Evolutionary conservation across 768 basidiomycete genomes (phyloP).

Genomic region (Boletus edulis): DNA sequence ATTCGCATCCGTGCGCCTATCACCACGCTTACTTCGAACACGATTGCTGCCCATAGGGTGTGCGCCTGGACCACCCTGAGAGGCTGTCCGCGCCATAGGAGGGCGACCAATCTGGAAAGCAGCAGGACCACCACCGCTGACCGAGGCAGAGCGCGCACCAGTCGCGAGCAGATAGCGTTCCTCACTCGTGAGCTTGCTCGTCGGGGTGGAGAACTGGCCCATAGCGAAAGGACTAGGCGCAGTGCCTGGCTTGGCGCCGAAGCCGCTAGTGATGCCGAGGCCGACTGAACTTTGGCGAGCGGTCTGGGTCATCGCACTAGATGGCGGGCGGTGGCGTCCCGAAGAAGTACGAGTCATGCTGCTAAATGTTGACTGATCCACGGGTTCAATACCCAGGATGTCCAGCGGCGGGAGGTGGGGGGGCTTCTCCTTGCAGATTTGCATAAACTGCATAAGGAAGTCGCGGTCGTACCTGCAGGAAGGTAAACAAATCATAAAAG

Average conservation of each 20-base stretch:
- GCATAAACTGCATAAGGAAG: constrained; percentile 97
- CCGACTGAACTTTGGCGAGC: constrained; percentile 50
- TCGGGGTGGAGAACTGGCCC: constrained; percentile 63
- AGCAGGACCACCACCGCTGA: constrained; percentile 49
- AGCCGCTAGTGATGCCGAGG: constrained; percentile 37
- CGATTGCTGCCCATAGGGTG: constrained; percentile 52
- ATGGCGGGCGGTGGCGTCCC: constrained; percentile 52
- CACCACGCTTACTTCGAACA: constrained; percentile 82
- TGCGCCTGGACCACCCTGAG: constrained; percentile 56
- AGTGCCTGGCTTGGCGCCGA: constrained; percentile 31
- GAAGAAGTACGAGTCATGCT: constrained; percentile 63
- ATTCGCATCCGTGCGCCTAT: constrained; percentile 61
- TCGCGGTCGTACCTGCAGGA: constrained; percentile 87
- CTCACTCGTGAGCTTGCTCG: constrained; percentile 62
- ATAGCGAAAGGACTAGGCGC: constrained; percentile 43
- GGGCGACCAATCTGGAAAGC: constrained; percentile 52
- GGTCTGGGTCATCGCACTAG: constrained; percentile 41
- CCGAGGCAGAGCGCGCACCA: constrained; percentile 51
- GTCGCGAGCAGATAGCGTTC: constrained; percentile 56
- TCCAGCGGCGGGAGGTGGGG: constrained; percentile 86
- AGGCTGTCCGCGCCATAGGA: constrained; percentile 69
- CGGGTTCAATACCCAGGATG: constrained; percentile 85
- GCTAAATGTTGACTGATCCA: constrained; percentile 48
- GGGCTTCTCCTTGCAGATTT: constrained; percentile 92
- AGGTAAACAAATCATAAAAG: constrained; percentile 5